Conservation (phyloP, 352 stramenopile genomes). For the Pythium aphanidermatum region DNA sequence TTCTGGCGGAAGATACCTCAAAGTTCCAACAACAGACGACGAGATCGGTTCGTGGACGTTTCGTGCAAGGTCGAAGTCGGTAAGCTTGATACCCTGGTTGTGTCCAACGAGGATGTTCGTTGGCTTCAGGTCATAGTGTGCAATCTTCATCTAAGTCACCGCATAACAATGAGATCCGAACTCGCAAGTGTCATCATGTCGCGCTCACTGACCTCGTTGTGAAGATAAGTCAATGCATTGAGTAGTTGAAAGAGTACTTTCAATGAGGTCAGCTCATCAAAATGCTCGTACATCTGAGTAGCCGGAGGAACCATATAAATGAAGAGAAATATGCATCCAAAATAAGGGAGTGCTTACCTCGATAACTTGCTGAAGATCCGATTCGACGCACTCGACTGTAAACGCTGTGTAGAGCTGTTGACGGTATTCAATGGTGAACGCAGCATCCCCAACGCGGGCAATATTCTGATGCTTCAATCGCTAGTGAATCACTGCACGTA, state of each 20-base stretch:
- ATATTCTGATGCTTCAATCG: conserved; percentile 68
- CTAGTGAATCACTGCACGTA: conserved; percentile 18
- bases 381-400: conserved; percentile 61
- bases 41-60: conserved; percentile 44
- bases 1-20: conserved; percentile 71
- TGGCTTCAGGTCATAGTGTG: conserved; percentile 94
- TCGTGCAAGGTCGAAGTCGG: conserved; percentile 88
- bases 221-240: conserved; percentile 62
- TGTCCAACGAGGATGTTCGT: conserved; percentile 95
- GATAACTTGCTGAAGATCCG: conserved; percentile 69
- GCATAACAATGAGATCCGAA: neutral
- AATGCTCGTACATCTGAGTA: conserved; percentile 44
- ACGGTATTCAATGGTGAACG: conserved; percentile 59
- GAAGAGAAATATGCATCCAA: too few species aligned
- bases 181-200: neutral
- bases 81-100: conserved; percentile 84
- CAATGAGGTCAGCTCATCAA: conserved; percentile 54
- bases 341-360: conserved; percentile 28
- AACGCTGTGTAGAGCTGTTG: conserved; percentile 74
- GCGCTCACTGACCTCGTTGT: conserved; percentile 42
- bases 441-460: conserved; percentile 46
- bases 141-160: conserved; percentile 49
- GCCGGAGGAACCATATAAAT: neutral
- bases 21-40: conserved; percentile 60
- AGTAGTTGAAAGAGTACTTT: conserved; percentile 64